phyloP scores from a whole-genome alignment of 163 green algal species.

The Coccomyxa subellipsoidea region DNA sequence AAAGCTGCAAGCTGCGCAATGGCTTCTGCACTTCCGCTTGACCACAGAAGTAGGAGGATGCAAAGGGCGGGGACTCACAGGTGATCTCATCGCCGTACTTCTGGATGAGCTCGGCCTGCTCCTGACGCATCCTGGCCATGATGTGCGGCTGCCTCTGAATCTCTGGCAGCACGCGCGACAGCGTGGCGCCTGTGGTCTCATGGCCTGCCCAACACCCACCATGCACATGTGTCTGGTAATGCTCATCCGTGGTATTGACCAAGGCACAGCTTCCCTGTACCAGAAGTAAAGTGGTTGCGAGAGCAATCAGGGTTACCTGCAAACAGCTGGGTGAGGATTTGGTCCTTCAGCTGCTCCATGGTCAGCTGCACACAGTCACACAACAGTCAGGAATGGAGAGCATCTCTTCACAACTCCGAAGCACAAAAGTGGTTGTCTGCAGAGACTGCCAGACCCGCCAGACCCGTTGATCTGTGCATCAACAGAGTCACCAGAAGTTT shows the following conservation, averaged over 20 bases:
- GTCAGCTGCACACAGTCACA: neutral
- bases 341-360: conserved; percentile 12
- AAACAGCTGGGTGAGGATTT: conserved; percentile 13
- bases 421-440: no score
- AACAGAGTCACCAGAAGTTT: no score
- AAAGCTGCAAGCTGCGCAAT: no score
- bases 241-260: no score
- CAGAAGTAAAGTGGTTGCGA: neutral
- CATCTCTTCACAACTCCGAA: no score
- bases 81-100: conserved; percentile 7
- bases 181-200: conserved; percentile 15
- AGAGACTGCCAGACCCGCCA: no score
- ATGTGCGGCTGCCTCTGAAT: conserved; percentile 6
- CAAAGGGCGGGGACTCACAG: neutral
- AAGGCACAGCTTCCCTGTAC: neutral
- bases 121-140: neutral
- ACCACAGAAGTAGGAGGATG: neutral
- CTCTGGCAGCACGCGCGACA: conserved; percentile 11
- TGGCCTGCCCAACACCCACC: conserved; percentile 5
- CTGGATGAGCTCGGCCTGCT: conserved; percentile 9
- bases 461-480: no score
- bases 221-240: no score
- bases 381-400: no score
- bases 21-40: neutral
- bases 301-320: neutral